Base-by-base conservation (phyloP, 1,284 basidiomycete species). In the Sphagnurus paluster region DNA sequence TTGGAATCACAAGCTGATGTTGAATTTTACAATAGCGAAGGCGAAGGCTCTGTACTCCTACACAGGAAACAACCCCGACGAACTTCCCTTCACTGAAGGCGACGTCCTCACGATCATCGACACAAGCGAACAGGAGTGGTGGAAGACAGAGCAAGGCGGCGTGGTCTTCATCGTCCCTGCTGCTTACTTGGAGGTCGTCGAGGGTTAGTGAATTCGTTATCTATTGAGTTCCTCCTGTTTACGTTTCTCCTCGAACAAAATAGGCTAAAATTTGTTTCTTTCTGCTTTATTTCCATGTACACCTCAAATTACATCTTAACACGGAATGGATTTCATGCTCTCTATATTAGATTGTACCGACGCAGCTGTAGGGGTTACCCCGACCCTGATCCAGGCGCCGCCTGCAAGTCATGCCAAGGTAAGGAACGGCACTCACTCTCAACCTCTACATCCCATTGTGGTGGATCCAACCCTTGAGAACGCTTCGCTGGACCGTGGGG, bases 151-250 rank as follows among this genome's bases (percentile, higher is more conserved):
- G 69, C 79, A 81, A 62, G 80, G 79, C 46, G 93, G 93, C 26
- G 68, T 84, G 49, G 82, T 95, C 48, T 89, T 89, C 69, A 84
- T 94, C 59, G 91, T 94, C 3, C 94, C 94, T 37, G 90, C 92
- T 32, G 82, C 85, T 14, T 97, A 96, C 63, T 66, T 98, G 63
- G 89, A 95, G 66, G 65, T 87, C 57, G 72, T 75, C 58, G 83
- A 87, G 79, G 90, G 91, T 93, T 85, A 93, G 90, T 93, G 66
- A 53, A 61, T 63, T 63, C 55, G 58, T 62, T 67, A 63, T 66
- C 63, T 70, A 72, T 75, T 76, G 70, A 75, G 73, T 80, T 65
- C 66, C 67, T 71, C 68, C 68, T 69, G 74, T 84, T 82, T 75
- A 76, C 75, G 65, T 74, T 68, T 65, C 69, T n/a, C n/a, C n/a